Base-by-base conservation (phyloP, 495 filamentous ascomycete genomes). In the Physcia stellaris region DNA sequence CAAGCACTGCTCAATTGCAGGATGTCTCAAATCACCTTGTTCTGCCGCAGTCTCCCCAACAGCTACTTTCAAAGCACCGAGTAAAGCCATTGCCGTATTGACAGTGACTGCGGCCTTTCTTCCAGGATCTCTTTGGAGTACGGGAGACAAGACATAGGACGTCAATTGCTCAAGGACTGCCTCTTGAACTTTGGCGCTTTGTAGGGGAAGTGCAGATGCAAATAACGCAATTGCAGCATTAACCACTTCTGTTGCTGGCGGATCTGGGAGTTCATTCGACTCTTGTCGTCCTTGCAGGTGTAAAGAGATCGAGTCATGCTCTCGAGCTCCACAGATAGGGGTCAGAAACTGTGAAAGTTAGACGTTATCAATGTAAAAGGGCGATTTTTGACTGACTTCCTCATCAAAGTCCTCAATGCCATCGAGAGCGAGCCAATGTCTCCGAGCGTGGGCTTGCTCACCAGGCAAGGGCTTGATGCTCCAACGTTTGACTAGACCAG, bases 151-250 rank as follows among this genome's bases (percentile, higher is more conserved):
- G 3, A 93, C 62, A 45, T 86, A 92, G 0, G 83, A 88, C 3
- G 83, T 75, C 32, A 99, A 72, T 49, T 96, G 92, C 52, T 95
- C 92, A 6, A 96, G 67, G 17, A 88, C 82, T 50, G 90, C 92
- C 54, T 96, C 90, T 51, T 99, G 90, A 9, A 99, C 82, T 47
- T 86, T 93, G 2, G 85, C 67, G 0, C 79, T 77, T 23, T 93
- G 88, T 9, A 94, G 63, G 11, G 90, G 84, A 34, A 96, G 75
- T 23, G 84, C 81, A 37, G 92, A 78, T 6, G 86, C 85, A 57
- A 99, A 98, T 1, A 95, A 65, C 28, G 83, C 75, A 39, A 96
- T 92, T 15, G 90, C 87, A 52, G 87, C 73, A 44, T 96, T 94
- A 22, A 96, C 83, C 16, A 92, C 86, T 45, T 92, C 86, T 9